These are phyloP conservation scores for Inga laurina DNA, from an alignment of 306 rosid species.

Conservation along the genomic window DNA sequence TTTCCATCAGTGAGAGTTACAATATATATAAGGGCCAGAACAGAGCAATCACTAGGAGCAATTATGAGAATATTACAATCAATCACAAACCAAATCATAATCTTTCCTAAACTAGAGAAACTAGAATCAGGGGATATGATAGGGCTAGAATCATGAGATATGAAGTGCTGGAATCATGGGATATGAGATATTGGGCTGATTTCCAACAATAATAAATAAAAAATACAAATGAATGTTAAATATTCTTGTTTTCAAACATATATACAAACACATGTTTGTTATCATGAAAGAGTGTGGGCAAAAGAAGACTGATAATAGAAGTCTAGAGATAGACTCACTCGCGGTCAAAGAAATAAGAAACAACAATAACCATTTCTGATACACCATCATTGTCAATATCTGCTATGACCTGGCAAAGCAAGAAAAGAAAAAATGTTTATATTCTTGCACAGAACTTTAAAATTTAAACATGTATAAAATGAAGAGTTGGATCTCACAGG, in stretches of 20 bases:
- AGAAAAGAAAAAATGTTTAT: conserved; percentile 19
- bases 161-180: too few relatives aligned
- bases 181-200: too few relatives aligned
- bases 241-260: background rate
- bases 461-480: background rate
- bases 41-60: too few relatives aligned
- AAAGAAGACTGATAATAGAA: conserved; percentile 1
- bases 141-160: too few relatives aligned
- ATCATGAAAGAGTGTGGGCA: conserved; percentile 11
- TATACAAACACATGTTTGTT: background rate
- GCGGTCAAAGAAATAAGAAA: conserved; percentile 88
- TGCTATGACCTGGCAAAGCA: conserved; percentile 78
- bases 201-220: background rate
- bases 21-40: too few relatives aligned
- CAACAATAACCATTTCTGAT: conserved; percentile 92
- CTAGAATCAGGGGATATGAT: too few relatives aligned
- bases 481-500: conserved; percentile 68
- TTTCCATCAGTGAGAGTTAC: too few relatives aligned
- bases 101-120: too few relatives aligned
- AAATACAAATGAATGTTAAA: background rate
- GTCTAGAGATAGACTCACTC: conserved; percentile 69
- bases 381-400: conserved; percentile 97
- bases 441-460: conserved; percentile 2
- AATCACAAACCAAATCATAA: too few relatives aligned
- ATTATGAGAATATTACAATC: too few relatives aligned